Evolutionary conservation across 2,329 filamentous ascomycete genomes (phyloP), one percentile per base, ranked within the genome.

Genomic region (Pyrenophora tritici-repentis): DNA sequence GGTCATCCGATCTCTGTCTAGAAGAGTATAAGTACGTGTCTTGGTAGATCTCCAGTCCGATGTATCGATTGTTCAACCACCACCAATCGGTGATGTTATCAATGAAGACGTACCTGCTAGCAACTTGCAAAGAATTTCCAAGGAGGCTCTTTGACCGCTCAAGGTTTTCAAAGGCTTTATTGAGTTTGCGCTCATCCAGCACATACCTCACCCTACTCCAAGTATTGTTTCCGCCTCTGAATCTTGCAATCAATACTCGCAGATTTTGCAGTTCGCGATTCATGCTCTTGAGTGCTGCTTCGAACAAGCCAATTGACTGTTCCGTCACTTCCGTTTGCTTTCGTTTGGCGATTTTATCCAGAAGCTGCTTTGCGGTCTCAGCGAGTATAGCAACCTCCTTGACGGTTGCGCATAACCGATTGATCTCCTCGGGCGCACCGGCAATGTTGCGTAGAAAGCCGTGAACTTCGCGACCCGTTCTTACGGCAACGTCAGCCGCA

Each of bases 401-500:
- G 33, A 60, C 51, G n/a, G 32, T 31, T 7, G 37, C 33, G 14
- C 33, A 42, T 10, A 59, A 39, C 39, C 42, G 26, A 4, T 18
- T 41, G 13, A 60, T 48, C 5, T 58, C 53, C 2, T 31, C 39
- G 3, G 58, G 60, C 2, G 58, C 55, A 12, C 52, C 55, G 12
- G 18, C 32, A 14, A 63, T 40, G 16, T 48, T 49, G 35, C 43
- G 44, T 22, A 63, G 32, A 32, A 63, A 63, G 7, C 35, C 41
- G 18, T 50, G 56, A 31, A 56, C 45, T 10, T 59, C 53, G 12
- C 54, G 43, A 8, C 51, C 46, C 16, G 48, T 43, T 42, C 55
- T 43, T 4, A 61, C 14, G 12, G 53, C 43, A 35, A 61, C 53
- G 32, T 63, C 60, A 9, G 50, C 53, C 13, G 53, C 53, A 5